These are phyloP conservation scores for Malbranchea zuffiana DNA, from an alignment of 2,329 filamentous ascomycete species.

Conservation along the genomic window DNA sequence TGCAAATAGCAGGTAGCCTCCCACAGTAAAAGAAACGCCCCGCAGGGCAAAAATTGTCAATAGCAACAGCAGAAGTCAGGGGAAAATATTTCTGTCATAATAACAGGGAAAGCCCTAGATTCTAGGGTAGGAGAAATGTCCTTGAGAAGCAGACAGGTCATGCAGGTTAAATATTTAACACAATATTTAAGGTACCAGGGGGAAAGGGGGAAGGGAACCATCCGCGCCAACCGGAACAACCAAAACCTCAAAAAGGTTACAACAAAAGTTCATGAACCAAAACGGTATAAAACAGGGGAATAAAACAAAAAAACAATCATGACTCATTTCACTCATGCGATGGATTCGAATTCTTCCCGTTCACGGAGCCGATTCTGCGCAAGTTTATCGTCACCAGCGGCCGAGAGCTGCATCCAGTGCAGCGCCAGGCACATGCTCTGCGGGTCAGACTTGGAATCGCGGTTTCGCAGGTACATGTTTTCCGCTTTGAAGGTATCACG, in stretches of 20 bases:
- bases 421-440: conserved; percentile 86
- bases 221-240: not conserved
- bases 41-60: conserved; percentile 7
- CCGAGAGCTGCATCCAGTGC: conserved; percentile 93
- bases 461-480: conserved; percentile 57
- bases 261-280: conserved; percentile 8
- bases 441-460: conserved; percentile 63
- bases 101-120: too few relatives aligned
- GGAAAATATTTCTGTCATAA: not conserved
- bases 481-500: conserved; percentile 84
- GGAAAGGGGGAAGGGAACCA: conserved; percentile 5
- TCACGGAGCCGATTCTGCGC: conserved; percentile 74
- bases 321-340: conserved; percentile 33
- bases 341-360: conserved; percentile 50
- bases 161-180: too few relatives aligned
- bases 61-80: conserved; percentile 1
- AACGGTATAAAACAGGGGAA: too few relatives aligned
- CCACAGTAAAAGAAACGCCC: conserved; percentile 7
- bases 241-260: conserved; percentile 2
- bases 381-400: conserved; percentile 73
- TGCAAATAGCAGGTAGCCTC: conserved; percentile 5
- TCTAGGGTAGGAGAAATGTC: conserved; percentile 5
- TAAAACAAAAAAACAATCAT: conserved; percentile 12
- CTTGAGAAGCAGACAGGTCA: not conserved
- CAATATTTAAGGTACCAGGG: not conserved